These are phyloP conservation scores for Fallopia convolvulus DNA, from an alignment of 148 eudicot species.

Conservation along the genomic window DNA sequence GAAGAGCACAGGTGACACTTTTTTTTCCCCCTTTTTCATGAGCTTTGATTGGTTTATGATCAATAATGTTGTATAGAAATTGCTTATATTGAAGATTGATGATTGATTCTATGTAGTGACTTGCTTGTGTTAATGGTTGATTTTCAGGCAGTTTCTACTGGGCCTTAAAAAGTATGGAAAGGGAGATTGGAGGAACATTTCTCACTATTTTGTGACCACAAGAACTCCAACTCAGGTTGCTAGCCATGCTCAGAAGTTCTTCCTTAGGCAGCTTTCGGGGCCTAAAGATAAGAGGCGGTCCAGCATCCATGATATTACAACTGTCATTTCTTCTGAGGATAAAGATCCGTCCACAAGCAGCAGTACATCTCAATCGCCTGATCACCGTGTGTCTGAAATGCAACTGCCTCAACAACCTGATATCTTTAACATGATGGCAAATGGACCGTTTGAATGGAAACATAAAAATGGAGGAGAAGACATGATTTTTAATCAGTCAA, in stretches of 20 bases:
- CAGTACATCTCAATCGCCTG: slow-evolving; percentile 16
- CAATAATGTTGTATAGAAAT: neutral
- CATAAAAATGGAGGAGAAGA: slow-evolving; percentile 29
- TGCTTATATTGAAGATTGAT: neutral
- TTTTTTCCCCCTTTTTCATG: neutral
- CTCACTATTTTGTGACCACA: slow-evolving; percentile 69
- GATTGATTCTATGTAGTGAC: neutral
- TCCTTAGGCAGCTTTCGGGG: slow-evolving; percentile 57
- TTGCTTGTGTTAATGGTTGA: neutral
- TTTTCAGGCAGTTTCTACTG: slow-evolving; percentile 64
- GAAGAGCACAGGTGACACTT: slow-evolving; percentile 75
- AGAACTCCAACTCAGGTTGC: slow-evolving; percentile 96
- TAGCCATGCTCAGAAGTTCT: slow-evolving; percentile 97
- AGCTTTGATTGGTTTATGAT: neutral
- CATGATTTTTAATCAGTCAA: slow-evolving; percentile 27
- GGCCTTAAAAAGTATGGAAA: slow-evolving; percentile 86
- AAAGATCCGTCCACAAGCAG: slow-evolving; percentile 13
- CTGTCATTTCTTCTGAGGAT: slow-evolving; percentile 34
- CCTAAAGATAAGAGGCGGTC: slow-evolving; percentile 83
- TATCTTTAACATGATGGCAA: slow-evolving; percentile 30
- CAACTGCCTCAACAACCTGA: slow-evolving; percentile 11
- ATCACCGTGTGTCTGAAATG: slow-evolving; percentile 25
- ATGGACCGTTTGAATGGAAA: slow-evolving; percentile 31
- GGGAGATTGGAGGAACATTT: slow-evolving; percentile 94
- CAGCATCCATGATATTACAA: slow-evolving; percentile 92